Evolutionary conservation across 768 basidiomycete genomes (phyloP).

Genomic region (Steccherinum ochraceum): DNA sequence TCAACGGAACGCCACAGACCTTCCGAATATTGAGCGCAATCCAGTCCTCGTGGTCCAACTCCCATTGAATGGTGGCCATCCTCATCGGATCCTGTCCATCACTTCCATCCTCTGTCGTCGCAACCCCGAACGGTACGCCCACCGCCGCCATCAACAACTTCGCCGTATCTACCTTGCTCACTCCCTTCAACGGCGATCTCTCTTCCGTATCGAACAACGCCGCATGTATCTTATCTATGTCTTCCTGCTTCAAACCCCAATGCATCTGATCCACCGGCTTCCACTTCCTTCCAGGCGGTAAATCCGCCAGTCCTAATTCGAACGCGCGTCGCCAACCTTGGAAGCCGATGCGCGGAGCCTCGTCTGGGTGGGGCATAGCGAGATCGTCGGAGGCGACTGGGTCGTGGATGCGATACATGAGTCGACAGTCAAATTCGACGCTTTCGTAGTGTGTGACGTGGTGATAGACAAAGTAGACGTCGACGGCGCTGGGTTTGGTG

Average conservation of each 20-base stretch:
- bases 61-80: slow-evolving; percentile 1
- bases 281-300: slow-evolving; percentile 1
- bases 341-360: no score
- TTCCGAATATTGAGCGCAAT: slow-evolving; percentile 4
- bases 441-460: slow-evolving; percentile 1
- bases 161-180: slow-evolving; percentile 6
- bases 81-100: slow-evolving; percentile 1
- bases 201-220: slow-evolving; percentile 3
- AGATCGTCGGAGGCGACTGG: not conserved
- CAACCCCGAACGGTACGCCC: slow-evolving; percentile 5
- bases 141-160: slow-evolving; percentile 6
- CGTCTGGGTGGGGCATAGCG: not conserved
- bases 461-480: slow-evolving; percentile 4
- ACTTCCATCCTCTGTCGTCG: slow-evolving; percentile 1
- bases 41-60: slow-evolving; percentile 8
- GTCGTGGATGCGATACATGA: slow-evolving; percentile 2
- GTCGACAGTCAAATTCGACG: slow-evolving; percentile 6
- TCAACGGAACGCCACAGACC: slow-evolving; percentile 3
- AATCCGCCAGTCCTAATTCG: slow-evolving; percentile 1
- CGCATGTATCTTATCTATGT: not conserved
- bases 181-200: not conserved
- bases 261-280: not conserved
- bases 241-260: slow-evolving; percentile 2
- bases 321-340: slow-evolving; percentile 4
- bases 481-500: slow-evolving; percentile 1